phyloP scores from a whole-genome alignment of 2,329 filamentous ascomycete species.

The Emericellopsis atlantica region DNA sequence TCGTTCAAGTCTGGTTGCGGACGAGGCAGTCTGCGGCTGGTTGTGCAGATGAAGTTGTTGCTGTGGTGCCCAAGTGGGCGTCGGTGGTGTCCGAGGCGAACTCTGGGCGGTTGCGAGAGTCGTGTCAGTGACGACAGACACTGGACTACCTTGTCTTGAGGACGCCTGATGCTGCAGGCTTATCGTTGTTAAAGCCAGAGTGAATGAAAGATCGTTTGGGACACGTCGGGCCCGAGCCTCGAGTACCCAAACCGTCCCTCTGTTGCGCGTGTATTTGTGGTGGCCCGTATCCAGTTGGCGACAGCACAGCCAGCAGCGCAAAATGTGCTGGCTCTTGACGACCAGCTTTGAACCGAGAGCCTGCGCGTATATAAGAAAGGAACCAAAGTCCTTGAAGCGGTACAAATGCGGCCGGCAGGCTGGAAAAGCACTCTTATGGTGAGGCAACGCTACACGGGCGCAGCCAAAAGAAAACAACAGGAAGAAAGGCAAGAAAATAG shows the following conservation, averaged over 20 bases:
- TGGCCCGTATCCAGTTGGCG: background rate
- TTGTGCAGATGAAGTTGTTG: background rate
- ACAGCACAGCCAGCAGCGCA: no score
- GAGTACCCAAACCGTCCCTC: constrained; percentile 20
- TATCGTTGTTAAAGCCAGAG: constrained; percentile 18
- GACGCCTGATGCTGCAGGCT: constrained; percentile 21
- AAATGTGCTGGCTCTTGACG: no score
- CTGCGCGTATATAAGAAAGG: no score
- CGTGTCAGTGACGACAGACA: constrained; percentile 17
- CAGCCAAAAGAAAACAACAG: no score
- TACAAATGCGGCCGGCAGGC: no score
- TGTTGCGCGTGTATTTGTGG: background rate
- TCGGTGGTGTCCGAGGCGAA: constrained; percentile 21
- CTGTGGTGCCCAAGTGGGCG: constrained; percentile 14
- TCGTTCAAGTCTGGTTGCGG: no score
- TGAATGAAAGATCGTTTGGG: constrained; percentile 6
- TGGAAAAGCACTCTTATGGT: no score
- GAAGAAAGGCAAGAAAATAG: no score
- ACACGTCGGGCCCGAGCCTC: constrained; percentile 18
- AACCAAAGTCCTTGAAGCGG: no score
- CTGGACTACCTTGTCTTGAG: constrained; percentile 15
- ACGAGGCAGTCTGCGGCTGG: no score
- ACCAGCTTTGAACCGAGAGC: no score
- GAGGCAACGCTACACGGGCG: no score
- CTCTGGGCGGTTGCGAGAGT: constrained; percentile 17